Percentiles rank a stretch among this genome's conserved stretches.
Conservation (phyloP, 2,329 filamentous ascomycete genomes). For the Xylaria sp. region DNA sequence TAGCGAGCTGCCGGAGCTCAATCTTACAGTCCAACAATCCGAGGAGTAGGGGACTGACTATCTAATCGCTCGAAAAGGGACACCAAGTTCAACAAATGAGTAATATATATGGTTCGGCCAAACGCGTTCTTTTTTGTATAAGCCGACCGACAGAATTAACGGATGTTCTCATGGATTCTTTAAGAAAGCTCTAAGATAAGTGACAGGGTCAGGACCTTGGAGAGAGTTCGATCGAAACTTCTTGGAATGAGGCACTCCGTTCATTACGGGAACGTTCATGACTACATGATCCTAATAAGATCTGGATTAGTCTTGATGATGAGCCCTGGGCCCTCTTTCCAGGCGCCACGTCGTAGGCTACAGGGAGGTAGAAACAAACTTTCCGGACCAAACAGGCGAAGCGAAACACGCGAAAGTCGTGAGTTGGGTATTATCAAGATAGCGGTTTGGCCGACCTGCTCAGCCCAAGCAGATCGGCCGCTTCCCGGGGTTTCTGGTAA, state of each 20-base stretch:
- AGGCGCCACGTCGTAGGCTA: too few species aligned
- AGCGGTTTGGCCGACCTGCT: background rate
- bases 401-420: too few species aligned
- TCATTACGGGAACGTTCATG: too few species aligned
- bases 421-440: background rate
- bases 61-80: background rate
- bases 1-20: background rate
- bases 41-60: background rate
- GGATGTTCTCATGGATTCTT: background rate
- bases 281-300: too few species aligned
- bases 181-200: background rate
- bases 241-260: too few species aligned
- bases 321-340: too few species aligned
- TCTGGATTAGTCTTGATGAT: too few species aligned
- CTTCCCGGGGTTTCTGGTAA: background rate
- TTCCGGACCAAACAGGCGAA: background rate
- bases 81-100: constrained; percentile 7
- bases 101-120: background rate
- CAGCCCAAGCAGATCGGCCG: background rate
- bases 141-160: background rate
- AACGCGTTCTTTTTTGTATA: constrained; percentile 5
- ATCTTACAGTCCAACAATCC: too few species aligned
- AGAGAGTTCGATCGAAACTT: too few species aligned
- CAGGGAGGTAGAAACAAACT: too few species aligned
- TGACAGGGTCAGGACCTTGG: background rate